Conservation (phyloP, 2,329 filamentous ascomycete species). For the Cadophora sp. region DNA sequence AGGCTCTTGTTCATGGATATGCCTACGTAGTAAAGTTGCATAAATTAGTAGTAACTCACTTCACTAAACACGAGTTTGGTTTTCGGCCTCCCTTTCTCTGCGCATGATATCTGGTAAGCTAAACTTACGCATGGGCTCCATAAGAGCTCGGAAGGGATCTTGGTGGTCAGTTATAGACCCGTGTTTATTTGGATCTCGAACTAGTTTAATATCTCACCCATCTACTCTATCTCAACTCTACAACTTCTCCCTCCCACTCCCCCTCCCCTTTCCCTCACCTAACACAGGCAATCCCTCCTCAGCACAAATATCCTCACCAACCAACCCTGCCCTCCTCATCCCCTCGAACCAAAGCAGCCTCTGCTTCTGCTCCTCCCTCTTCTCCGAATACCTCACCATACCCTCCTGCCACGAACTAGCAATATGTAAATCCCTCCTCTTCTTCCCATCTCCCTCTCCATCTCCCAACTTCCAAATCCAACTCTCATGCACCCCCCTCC, state of each 20-base stretch:
- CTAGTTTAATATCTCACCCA: not conserved
- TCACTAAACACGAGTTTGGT: too few species aligned
- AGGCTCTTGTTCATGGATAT: too few species aligned
- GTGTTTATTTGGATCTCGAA: too few species aligned
- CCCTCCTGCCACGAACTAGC: constrained; percentile 58
- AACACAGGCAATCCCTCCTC: not conserved
- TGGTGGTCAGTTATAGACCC: too few species aligned
- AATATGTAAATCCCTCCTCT: constrained; percentile 49
- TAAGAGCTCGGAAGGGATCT: too few species aligned
- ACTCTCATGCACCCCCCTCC: constrained; percentile 55
- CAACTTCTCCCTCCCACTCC: constrained; percentile 7
- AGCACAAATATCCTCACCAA: constrained; percentile 1
- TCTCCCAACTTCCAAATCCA: constrained; percentile 48
- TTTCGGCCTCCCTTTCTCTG: too few species aligned
- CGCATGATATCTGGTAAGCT: too few species aligned
- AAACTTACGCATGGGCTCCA: too few species aligned
- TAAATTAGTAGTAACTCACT: too few species aligned
- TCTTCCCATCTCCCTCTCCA: not conserved
- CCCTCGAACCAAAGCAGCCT: constrained; percentile 24
- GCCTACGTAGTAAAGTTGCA: too few species aligned
- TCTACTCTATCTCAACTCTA: not conserved
- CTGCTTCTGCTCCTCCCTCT: constrained; percentile 22
- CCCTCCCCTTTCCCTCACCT: not conserved
- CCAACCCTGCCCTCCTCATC: constrained; percentile 12
- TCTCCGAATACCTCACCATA: constrained; percentile 45